Base-by-base conservation (phyloP, 192 early-diverging fungal genomes). In the Physocladia obscura region DNA sequence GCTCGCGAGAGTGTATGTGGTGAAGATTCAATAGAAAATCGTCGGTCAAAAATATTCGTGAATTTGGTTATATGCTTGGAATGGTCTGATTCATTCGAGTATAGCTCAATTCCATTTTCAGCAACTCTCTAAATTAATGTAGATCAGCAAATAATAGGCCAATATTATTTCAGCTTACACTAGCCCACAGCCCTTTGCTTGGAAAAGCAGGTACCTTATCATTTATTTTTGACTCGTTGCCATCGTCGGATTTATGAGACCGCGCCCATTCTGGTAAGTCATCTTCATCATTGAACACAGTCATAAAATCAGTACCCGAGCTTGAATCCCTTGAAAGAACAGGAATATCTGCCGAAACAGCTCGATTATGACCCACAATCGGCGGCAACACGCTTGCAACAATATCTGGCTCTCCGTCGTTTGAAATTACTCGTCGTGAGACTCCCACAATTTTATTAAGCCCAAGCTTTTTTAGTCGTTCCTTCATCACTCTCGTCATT, bases 261-360 rank as follows among this genome's bases (percentile, higher is more conserved):
- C 79, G 2, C 21, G 79, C 79, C 80, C 79, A 84, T 2, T 49
- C 34, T 1, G 80, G 79, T 31, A 84, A 62, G 22, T 35, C 63
- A 8, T 51, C 40, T 19, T 82, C 77, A 74, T 48, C 52, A 24
- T 67, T 71, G 79, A 48, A 79, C 59, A 51, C 36, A 0, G 50
- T 44, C 54, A 68, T 56, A 31, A 68, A 68, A 1, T 68, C 65
- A 2, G 51, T 57, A 0, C 62, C 62, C 31, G 2, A 11, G 49
- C 62, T 64, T 0, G 8, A 1, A 38, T 26, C 52, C 19, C 62
- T 49, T 19, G 8, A 11, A 15, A 62, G 36, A 19, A 0, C 38
- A 19, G 48, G n/a, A n/a, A n/a, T n/a, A n/a, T n/a, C n/a, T n/a
- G n/a, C n/a, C n/a, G n/a, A n/a, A n/a, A n/a, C n/a, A n/a, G n/a